Evolutionary conservation across 129 eudicot genomes (phyloP).

Genomic region (Erigeron canadensis): DNA sequence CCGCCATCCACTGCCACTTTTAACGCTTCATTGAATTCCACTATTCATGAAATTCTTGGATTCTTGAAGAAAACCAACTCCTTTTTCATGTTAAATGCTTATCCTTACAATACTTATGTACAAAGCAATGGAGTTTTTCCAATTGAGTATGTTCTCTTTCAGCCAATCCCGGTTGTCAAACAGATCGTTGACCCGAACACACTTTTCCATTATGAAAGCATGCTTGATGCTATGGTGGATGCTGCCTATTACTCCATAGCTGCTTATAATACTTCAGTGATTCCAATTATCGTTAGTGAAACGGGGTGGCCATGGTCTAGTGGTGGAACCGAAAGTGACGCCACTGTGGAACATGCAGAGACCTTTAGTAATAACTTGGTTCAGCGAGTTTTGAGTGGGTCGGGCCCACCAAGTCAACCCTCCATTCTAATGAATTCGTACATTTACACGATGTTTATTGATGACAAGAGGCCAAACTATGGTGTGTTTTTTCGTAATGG

Average conservation of each 20-base stretch:
- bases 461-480: conserved; percentile 50
- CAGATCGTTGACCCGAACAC: conserved; percentile 89
- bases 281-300: conserved; percentile 69
- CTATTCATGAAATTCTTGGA: conserved; percentile 50
- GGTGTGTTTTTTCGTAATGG: conserved; percentile 63
- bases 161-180: conserved; percentile 52
- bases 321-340: conserved; percentile 60
- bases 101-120: conserved; percentile 58
- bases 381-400: conserved; percentile 47
- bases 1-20: conserved; percentile 84
- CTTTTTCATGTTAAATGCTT: conserved; percentile 69
- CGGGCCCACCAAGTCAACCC: conserved; percentile 71
- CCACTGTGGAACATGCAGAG: conserved; percentile 57
- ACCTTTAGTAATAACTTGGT: conserved; percentile 60
- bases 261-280: conserved; percentile 40
- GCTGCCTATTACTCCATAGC: conserved; percentile 66
- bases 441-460: conserved; percentile 59
- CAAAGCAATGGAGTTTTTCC: conserved; percentile 62
- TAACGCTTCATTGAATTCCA: conserved; percentile 54
- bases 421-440: conserved; percentile 48
- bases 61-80: conserved; percentile 57
- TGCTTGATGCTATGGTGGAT: conserved; percentile 88
- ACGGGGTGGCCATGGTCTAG: conserved; percentile 85
- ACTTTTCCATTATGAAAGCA: conserved; percentile 64
- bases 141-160: conserved; percentile 65